Percentiles rank a stretch among this genome's conserved stretches.
Conservation (phyloP, 768 basidiomycete genomes). For the Mycena leptocephala region DNA sequence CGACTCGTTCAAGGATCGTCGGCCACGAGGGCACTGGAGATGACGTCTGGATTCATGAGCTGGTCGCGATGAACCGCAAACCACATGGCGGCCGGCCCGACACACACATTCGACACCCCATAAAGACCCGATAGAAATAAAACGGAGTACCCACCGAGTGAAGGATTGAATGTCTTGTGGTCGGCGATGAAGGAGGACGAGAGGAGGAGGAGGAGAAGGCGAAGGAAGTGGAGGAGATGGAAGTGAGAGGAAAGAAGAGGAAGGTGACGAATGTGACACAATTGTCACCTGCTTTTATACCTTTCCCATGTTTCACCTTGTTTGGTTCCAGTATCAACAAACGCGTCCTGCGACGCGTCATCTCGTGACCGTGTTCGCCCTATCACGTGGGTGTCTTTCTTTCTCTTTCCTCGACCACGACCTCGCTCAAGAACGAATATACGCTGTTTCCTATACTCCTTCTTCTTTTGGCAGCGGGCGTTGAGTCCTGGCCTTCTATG, state of each 20-base stretch:
- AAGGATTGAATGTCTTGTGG: background rate
- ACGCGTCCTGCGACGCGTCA: background rate
- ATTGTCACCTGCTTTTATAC: background rate
- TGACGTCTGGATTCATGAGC: background rate
- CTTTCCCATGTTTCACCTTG: background rate
- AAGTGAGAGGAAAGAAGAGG: slow-evolving; percentile 1
- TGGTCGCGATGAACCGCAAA: slow-evolving; percentile 1
- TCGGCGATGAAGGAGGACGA: background rate
- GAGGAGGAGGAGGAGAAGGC: background rate
- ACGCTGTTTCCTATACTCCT: background rate
- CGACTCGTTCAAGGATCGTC: slow-evolving; percentile 7
- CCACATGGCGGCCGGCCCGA: slow-evolving; percentile 1
- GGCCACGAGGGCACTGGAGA: background rate
- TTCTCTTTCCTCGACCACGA: background rate
- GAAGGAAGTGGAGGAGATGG: background rate
- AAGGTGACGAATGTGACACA: too few relatives aligned
- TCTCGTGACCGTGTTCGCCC: background rate
- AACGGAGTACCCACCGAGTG: background rate
- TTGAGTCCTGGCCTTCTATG: background rate
- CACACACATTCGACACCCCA: background rate
- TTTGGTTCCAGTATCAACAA: background rate
- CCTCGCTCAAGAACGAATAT: background rate
- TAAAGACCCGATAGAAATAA: background rate
- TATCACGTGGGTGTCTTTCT: background rate
- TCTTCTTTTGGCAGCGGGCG: background rate